A percentile compares a stretch with the other conserved stretches of the same genome.
These are phyloP conservation scores for Penicillium crystallinum DNA, from an alignment of 495 filamentous ascomycete species.

Conservation along the genomic window DNA sequence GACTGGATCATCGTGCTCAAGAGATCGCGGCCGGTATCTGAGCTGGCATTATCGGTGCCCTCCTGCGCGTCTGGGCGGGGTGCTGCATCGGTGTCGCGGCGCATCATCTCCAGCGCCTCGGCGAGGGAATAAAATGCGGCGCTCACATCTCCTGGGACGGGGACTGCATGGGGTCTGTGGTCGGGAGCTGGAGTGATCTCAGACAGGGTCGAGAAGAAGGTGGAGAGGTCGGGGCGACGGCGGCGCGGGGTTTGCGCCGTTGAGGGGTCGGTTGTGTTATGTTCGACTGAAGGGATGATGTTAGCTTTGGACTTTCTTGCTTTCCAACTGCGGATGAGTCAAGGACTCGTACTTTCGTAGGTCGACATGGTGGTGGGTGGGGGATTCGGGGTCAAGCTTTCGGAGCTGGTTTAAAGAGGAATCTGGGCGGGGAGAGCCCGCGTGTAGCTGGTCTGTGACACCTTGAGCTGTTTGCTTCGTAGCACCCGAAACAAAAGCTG, in stretches of 20 bases:
- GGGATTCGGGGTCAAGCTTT: constrained; percentile 3
- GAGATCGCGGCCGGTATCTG: constrained; percentile 36
- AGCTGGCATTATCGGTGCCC: constrained; percentile 1
- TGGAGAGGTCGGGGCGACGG: constrained; percentile 77
- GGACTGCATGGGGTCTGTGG: constrained; percentile 54
- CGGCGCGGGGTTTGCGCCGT: constrained; percentile 28
- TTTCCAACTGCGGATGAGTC: background rate
- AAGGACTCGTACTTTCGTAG: constrained; percentile 46
- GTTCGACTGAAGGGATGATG: constrained; percentile 60
- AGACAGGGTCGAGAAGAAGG: constrained; percentile 75
- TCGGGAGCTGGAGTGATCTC: constrained; percentile 51
- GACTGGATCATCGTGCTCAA: constrained; percentile 57
- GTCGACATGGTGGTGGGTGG: constrained; percentile 43
- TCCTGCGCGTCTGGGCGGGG: constrained; percentile 9
- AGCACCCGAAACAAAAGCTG: background rate
- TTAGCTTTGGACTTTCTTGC: background rate
- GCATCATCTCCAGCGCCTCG: constrained; percentile 52
- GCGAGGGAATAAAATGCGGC: constrained; percentile 57
- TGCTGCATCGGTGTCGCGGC: constrained; percentile 25
- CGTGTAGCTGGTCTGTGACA: constrained; percentile 11
- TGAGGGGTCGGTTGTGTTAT: constrained; percentile 55
- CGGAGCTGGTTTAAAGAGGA: background rate
- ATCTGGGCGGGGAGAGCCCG: constrained; percentile 14
- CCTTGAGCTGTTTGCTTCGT: constrained; percentile 5
- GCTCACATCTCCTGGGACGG: constrained; percentile 67